Conservation (phyloP, 1,284 basidiomycete genomes). For the Phlebopus sp. region DNA sequence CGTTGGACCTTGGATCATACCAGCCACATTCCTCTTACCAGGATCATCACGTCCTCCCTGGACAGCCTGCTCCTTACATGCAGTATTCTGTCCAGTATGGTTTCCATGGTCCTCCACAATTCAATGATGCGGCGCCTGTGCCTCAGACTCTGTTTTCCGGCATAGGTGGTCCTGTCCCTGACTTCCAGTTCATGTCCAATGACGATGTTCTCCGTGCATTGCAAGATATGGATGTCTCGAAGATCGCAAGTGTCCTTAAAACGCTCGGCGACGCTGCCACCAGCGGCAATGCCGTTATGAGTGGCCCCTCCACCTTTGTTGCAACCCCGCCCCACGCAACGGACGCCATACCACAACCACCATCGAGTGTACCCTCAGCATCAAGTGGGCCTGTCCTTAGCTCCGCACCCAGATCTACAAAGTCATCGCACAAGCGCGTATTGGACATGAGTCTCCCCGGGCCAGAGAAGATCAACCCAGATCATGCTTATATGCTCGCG, state of each 20-base stretch:
- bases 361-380: constrained; percentile 40
- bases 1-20: constrained; percentile 23
- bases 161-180: constrained; percentile 36
- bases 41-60: constrained; percentile 27
- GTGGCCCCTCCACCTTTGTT: constrained; percentile 32
- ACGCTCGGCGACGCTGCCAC: constrained; percentile 56
- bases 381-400: constrained; percentile 39
- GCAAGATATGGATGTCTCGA: constrained; percentile 68
- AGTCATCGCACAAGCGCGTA: constrained; percentile 33
- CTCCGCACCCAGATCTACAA: constrained; percentile 35
- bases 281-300: constrained; percentile 39
- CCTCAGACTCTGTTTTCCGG: constrained; percentile 33
- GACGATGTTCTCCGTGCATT: constrained; percentile 70
- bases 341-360: constrained; percentile 19
- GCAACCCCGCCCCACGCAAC: constrained; percentile 31
- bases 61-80: constrained; percentile 28
- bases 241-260: constrained; percentile 63
- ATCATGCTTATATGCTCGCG: constrained; percentile 52
- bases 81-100: constrained; percentile 27
- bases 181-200: constrained; percentile 57
- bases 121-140: constrained; percentile 23
- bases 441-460: constrained; percentile 32
- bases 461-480: constrained; percentile 36
- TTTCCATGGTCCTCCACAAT: constrained; percentile 32
- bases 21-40: constrained; percentile 28